A percentile compares a stretch with the other conserved stretches of the same genome.
Conservation (phyloP, 2,329 filamentous ascomycete genomes). For the Cladosporium sp. region DNA sequence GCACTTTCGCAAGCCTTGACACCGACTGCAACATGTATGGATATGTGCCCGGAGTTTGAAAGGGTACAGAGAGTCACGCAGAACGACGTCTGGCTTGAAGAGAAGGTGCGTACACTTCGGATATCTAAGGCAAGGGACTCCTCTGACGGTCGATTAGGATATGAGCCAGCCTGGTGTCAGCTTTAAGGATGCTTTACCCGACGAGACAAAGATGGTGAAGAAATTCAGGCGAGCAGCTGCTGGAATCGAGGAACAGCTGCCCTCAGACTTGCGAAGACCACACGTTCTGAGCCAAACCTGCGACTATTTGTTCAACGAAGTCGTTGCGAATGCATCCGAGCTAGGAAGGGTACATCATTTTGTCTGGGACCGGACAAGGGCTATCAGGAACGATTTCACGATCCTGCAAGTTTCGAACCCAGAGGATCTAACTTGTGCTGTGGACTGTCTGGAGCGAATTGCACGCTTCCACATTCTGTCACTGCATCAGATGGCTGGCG, state of each 20-base stretch:
- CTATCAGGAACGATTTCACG: constrained; percentile 61
- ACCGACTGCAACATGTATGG: constrained; percentile 55
- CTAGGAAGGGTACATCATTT: constrained; percentile 56
- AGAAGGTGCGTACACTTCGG: constrained; percentile 45
- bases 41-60: constrained; percentile 63
- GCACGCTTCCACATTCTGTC: constrained; percentile 60
- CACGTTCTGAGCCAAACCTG: constrained; percentile 39
- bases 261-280: constrained; percentile 59
- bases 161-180: constrained; percentile 21
- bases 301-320: constrained; percentile 40
- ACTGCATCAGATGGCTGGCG: constrained; percentile 53
- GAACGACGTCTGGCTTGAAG: constrained; percentile 56
- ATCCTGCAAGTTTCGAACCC: constrained; percentile 55
- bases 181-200: constrained; percentile 35
- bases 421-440: constrained; percentile 53
- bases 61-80: constrained; percentile 57
- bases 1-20: constrained; percentile 57
- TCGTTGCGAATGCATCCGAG: constrained; percentile 47
- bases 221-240: constrained; percentile 59
- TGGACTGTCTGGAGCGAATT: constrained; percentile 59
- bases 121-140: background rate
- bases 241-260: constrained; percentile 58
- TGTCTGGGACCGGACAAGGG: constrained; percentile 61
- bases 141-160: constrained; percentile 29
- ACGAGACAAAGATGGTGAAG: constrained; percentile 57